Evolutionary conservation across 106 monocot genomes (phyloP), one percentile per base, ranked within the genome.

Genomic region (Apostasia ramifera): DNA sequence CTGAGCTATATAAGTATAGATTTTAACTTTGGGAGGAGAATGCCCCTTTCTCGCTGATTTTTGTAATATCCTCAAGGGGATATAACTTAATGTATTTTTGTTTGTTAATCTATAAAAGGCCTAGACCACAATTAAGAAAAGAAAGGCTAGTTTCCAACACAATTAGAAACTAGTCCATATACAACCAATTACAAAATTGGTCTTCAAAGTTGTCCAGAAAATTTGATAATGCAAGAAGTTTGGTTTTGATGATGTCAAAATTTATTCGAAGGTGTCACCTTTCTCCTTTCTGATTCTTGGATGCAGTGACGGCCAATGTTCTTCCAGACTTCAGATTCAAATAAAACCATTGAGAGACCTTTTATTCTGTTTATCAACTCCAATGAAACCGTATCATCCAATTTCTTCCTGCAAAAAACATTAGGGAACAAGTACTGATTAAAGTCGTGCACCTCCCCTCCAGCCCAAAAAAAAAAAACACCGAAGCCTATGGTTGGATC

Each of bases 271-370:
- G 41, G 38, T 39, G 11, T 70, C 49, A 77, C 83, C 83, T 79
- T 70, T 79, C 59, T 81, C 59, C 89, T 71, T 10, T 89, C 80
- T 13, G 53, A 44, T 8, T 66, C 74, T 14, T 8, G 6, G 39
- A 89, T 63, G 43, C 63, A 71, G 1, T 67, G 48, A 10, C 9
- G 1, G 0, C 89, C 82, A 72, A 85, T 43, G 47, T 40, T 49
- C 7, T 47, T 69, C 89, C 89, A 89, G 38, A 80, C 65, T 50
- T 61, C 61, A 8, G 6, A 55, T 79, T 89, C 89, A 61, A 85
- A 89, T 1, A 46, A 53, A 49, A 13, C 47, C 89, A 85, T 82
- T 2, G 69, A 50, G 38, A 74, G 47, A 14, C 0, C 9, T 43
- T 78, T 62, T 10, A 85, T 11, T 12, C 43, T 57, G 44, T 53